Percentiles rank a stretch among this genome's conserved stretches.
Evolutionary conservation across 176 grass and related monocot species (phyloP).

Genomic region (Zea luxurians): DNA sequence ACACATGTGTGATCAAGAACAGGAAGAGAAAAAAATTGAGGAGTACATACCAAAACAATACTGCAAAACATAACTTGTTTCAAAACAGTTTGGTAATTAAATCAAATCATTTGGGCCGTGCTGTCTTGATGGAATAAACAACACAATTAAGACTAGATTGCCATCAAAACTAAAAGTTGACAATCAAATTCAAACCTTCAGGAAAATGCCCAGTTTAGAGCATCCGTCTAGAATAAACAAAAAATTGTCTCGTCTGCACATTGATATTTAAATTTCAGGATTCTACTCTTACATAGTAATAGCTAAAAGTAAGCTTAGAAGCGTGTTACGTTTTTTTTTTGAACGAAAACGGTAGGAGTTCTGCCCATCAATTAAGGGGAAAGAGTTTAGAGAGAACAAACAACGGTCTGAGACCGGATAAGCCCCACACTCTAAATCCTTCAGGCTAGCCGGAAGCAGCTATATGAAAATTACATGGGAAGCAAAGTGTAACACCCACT

Average conservation of each 20-base stretch:
- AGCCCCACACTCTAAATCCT: too few species aligned
- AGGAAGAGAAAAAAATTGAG: not conserved
- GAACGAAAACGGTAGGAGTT: too few species aligned
- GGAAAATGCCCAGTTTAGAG: conserved; percentile 8
- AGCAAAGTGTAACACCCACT: too few species aligned
- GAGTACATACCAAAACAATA: not conserved
- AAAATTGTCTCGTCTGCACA: not conserved
- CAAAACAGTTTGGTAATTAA: not conserved
- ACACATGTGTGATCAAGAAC: not conserved
- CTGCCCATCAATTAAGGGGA: too few species aligned
- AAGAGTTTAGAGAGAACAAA: too few species aligned
- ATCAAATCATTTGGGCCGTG: not conserved
- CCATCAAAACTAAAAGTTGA: not conserved
- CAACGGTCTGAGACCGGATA: too few species aligned
- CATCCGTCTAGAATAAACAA: not conserved
- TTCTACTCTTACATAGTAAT: not conserved
- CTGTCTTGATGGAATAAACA: not conserved
- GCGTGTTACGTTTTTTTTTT: not conserved
- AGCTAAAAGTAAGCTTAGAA: conserved; percentile 9
- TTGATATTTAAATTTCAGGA: not conserved
- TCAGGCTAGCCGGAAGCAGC: too few species aligned
- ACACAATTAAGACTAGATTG: not conserved
- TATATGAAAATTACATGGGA: too few species aligned
- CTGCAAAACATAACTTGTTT: conserved; percentile 19
- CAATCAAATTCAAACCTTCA: not conserved